These are phyloP conservation scores for Leccinum rimulosum DNA, from an alignment of 768 basidiomycete genomes.

Conservation along the genomic window DNA sequence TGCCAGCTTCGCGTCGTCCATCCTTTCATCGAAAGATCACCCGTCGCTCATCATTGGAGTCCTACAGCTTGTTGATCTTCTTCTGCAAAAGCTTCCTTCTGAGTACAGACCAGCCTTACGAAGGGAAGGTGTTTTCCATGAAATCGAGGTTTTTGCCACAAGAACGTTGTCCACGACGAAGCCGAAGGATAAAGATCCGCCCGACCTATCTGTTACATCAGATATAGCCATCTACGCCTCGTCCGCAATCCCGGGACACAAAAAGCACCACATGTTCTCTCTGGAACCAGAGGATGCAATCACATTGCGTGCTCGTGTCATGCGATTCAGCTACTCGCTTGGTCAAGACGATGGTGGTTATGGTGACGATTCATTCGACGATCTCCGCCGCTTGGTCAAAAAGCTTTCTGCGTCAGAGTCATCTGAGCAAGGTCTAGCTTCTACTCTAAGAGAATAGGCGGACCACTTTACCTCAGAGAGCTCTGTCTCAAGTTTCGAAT, in stretches of 20 bases:
- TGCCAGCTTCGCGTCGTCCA: constrained; percentile 92
- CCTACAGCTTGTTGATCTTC: constrained; percentile 89
- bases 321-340: constrained; percentile 77
- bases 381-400: constrained; percentile 62
- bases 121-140: constrained; percentile 94
- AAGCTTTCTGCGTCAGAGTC: constrained; percentile 54
- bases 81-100: constrained; percentile 78
- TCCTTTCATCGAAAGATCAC: constrained; percentile 90
- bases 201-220: constrained; percentile 36
- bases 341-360: constrained; percentile 50
- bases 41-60: constrained; percentile 83
- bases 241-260: constrained; percentile 57
- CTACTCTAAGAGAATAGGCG: constrained; percentile 71
- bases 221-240: constrained; percentile 38
- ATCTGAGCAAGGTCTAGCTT: constrained; percentile 60
- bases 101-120: constrained; percentile 89
- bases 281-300: constrained; percentile 88
- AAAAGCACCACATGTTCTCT: constrained; percentile 65
- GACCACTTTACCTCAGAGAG: constrained; percentile 73
- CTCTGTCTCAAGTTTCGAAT: constrained; percentile 92
- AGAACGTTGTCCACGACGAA: constrained; percentile 56
- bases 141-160: constrained; percentile 76
- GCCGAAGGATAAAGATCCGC: constrained; percentile 43
- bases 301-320: constrained; percentile 86
- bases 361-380: constrained; percentile 61